Conservation (phyloP, 306 rosid species). For the Alnus rubra region DNA sequence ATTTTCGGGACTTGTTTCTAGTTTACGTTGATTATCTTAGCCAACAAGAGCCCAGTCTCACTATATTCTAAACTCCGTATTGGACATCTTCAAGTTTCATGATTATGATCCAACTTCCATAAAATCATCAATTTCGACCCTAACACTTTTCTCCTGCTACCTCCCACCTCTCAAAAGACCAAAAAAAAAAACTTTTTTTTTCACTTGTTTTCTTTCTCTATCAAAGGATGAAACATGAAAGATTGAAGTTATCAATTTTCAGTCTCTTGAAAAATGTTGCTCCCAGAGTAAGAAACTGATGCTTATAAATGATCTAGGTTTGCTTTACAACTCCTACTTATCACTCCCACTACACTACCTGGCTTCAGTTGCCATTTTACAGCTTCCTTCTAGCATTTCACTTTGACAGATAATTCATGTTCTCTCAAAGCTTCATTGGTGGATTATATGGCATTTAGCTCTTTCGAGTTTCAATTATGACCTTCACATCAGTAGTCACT, state of each 20-base stretch:
- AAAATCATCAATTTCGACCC: not conserved
- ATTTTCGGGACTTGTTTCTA: not conserved
- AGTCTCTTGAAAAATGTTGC: not conserved
- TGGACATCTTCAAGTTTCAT: not conserved
- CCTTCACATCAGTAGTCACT: not conserved
- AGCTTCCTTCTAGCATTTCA: not conserved
- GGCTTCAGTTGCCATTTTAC: not conserved
- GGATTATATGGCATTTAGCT: no score
- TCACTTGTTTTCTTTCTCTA: not conserved
- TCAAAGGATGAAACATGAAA: not conserved
- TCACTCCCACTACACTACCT: not conserved
- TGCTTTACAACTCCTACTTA: not conserved
- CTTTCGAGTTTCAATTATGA: no score
- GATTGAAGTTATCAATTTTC: not conserved
- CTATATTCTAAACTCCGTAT: not conserved
- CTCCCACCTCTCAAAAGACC: not conserved
- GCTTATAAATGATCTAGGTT: not conserved
- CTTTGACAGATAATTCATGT: not conserved
- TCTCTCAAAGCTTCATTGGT: not conserved
- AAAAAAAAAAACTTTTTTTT: not conserved
- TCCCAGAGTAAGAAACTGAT: not conserved
- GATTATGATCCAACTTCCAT: not conserved
- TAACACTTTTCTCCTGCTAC: no score
- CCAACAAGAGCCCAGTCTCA: not conserved
- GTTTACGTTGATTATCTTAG: not conserved